These are phyloP conservation scores for Pleurotus djamor DNA, from an alignment of 768 basidiomycete species.

Conservation along the genomic window DNA sequence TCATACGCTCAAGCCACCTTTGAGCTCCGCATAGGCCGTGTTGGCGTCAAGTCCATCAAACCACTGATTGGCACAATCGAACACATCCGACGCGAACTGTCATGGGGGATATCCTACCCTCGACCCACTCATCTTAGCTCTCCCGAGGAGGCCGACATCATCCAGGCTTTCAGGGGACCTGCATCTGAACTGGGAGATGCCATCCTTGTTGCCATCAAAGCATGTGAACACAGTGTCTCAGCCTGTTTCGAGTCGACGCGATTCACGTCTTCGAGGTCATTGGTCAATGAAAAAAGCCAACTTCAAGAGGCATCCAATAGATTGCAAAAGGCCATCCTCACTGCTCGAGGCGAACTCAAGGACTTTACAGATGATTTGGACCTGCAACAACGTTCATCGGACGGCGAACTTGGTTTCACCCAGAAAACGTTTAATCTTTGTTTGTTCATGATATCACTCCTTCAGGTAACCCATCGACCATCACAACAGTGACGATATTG, in stretches of 20 bases:
- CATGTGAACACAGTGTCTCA: slow-evolving; percentile 28
- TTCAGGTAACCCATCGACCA: slow-evolving; percentile 31
- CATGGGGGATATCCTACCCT: slow-evolving; percentile 34
- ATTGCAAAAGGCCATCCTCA: slow-evolving; percentile 17
- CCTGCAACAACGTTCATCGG: slow-evolving; percentile 17
- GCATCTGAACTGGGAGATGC: slow-evolving; percentile 29
- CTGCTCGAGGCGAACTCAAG: slow-evolving; percentile 25
- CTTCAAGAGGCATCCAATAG: slow-evolving; percentile 15
- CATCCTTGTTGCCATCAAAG: slow-evolving; percentile 30
- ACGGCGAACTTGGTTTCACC: slow-evolving; percentile 17
- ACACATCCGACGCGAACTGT: slow-evolving; percentile 41
- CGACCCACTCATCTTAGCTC: slow-evolving; percentile 2
- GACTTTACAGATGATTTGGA: slow-evolving; percentile 28
- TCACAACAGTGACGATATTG: not conserved
- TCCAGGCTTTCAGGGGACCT: slow-evolving; percentile 19
- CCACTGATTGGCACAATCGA: slow-evolving; percentile 41
- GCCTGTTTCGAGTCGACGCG: slow-evolving; percentile 21
- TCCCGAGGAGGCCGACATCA: slow-evolving; percentile 10
- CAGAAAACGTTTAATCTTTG: slow-evolving; percentile 30
- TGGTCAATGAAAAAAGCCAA: slow-evolving; percentile 11
- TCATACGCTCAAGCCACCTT: slow-evolving; percentile 43
- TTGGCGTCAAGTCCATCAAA: slow-evolving; percentile 39
- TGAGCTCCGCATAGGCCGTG: slow-evolving; percentile 40
- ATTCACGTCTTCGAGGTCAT: not conserved
- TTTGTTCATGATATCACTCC: slow-evolving; percentile 37